phyloP scores from a whole-genome alignment of 257 asterid genomes.

The Thymus mandschuricus region DNA sequence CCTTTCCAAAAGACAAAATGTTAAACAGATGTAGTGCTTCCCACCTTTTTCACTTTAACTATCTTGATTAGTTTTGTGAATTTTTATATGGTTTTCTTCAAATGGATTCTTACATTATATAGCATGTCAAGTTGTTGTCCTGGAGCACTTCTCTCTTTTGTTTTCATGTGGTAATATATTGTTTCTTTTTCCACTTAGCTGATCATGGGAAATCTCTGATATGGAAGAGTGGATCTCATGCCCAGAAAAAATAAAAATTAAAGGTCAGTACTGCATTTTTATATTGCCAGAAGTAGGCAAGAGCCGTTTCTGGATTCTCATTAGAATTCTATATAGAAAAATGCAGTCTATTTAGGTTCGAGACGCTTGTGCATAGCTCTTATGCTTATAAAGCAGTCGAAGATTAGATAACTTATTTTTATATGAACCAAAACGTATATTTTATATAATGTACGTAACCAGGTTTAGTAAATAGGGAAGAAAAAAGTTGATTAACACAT shows the following conservation, averaged over 20 bases:
- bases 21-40: constrained; percentile 55
- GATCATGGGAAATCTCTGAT: constrained; percentile 13
- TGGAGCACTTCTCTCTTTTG: constrained; percentile 34
- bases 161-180: constrained; percentile 18
- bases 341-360: not conserved
- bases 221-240: constrained; percentile 26
- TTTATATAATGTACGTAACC: too few species aligned
- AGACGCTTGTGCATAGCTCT: too few species aligned
- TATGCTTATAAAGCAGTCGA: too few species aligned
- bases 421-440: too few species aligned
- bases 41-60: constrained; percentile 57
- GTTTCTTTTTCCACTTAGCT: constrained; percentile 29
- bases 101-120: constrained; percentile 65
- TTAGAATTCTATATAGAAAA: not conserved
- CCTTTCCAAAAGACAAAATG: too few species aligned
- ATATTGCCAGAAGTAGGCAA: constrained; percentile 8
- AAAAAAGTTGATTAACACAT: too few species aligned
- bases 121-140: constrained; percentile 55
- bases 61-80: constrained; percentile 45
- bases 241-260: not conserved
- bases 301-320: constrained; percentile 3
- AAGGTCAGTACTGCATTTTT: not conserved
- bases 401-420: too few species aligned
- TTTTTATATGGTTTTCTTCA: constrained; percentile 44
- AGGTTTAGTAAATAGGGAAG: too few species aligned